Conservation (phyloP, 169 alveolate genomes). For the Plasmodium vivax region DNA sequence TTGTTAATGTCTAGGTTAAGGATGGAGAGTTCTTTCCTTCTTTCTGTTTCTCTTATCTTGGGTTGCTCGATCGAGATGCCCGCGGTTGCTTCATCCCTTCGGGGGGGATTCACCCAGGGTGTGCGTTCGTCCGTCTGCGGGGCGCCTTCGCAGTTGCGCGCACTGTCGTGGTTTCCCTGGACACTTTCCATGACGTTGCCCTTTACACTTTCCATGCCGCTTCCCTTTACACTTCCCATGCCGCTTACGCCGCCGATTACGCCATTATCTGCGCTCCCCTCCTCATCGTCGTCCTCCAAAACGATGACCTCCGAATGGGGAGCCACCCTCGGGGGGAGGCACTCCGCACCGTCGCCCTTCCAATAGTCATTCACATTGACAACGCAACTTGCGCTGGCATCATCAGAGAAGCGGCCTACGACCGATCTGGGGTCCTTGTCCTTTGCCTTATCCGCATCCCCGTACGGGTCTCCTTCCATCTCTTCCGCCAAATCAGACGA, state of each 20-base stretch:
- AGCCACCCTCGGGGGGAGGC: neutral
- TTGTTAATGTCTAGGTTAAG: constrained; percentile 42
- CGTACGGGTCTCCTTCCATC: neutral
- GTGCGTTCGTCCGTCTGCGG: neutral
- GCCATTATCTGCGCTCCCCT: no score
- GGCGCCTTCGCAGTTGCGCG: neutral
- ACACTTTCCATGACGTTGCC: neutral
- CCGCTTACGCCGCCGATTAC: neutral
- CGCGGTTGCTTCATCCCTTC: neutral
- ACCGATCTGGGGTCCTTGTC: neutral
- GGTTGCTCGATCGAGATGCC: neutral
- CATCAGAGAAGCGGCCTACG: neutral
- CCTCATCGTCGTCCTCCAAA: constrained; percentile 2
- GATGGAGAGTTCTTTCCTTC: constrained; percentile 12
- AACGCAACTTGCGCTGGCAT: neutral
- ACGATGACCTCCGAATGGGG: neutral
- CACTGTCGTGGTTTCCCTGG: neutral
- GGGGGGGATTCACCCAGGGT: neutral
- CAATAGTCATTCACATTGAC: neutral
- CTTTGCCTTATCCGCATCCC: neutral
- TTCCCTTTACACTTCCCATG: neutral
- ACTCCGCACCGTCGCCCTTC: neutral
- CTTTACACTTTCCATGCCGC: no score
- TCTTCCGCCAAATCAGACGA: neutral
- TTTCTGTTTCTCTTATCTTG: neutral